Conservation (phyloP, 208 protist genomes). For the Herpetomonas samuelpessoai region DNA sequence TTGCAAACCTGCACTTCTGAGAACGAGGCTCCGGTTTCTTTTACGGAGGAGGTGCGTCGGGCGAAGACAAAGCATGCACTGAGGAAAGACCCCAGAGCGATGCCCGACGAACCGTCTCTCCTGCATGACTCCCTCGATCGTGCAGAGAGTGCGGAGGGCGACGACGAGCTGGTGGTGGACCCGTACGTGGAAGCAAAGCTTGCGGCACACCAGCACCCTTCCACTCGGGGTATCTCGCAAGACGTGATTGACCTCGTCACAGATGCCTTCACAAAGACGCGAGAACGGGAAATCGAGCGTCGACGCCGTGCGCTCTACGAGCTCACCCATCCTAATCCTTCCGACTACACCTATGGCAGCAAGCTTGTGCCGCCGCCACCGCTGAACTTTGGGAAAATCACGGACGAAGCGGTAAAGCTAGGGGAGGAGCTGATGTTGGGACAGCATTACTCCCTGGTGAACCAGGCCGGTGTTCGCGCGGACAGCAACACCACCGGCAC, state of each 20-base stretch:
- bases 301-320: conserved; percentile 80
- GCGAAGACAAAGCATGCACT: background rate
- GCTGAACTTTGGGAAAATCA: conserved; percentile 80
- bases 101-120: no score
- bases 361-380: conserved; percentile 87
- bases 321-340: conserved; percentile 75
- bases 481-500: conserved; percentile 4
- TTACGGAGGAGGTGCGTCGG: background rate
- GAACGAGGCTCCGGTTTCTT: background rate
- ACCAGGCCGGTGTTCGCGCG: conserved; percentile 52
- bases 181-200: background rate
- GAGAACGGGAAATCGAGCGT: conserved; percentile 46
- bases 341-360: conserved; percentile 84
- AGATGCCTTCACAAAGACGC: conserved; percentile 69
- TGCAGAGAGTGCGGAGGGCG: conserved; percentile 7
- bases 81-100: no score
- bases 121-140: background rate
- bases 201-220: conserved; percentile 30
- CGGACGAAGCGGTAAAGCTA: conserved; percentile 56
- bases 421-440: conserved; percentile 71
- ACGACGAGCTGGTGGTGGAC: conserved; percentile 14
- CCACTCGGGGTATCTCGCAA: conserved; percentile 55
- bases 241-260: conserved; percentile 88
- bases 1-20: background rate
- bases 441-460: conserved; percentile 75